A percentile compares a stretch with the other conserved stretches of the same genome.
Conservation (phyloP, 139 green algal species). For the Tetratostichococcus sp. region DNA sequence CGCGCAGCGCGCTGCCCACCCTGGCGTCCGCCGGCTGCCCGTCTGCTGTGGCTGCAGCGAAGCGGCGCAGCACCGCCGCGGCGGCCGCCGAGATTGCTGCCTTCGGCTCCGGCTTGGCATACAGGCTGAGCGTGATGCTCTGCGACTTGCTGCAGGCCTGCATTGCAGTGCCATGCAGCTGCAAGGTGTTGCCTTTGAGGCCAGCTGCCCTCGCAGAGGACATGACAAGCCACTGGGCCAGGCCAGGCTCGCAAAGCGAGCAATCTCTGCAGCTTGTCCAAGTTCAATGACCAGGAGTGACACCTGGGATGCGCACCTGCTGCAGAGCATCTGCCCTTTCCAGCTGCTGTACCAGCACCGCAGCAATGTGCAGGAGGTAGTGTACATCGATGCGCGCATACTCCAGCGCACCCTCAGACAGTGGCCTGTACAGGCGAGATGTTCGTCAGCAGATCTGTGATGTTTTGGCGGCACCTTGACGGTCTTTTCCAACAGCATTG, state of each 20-base stretch:
- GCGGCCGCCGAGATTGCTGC: conserved; percentile 7
- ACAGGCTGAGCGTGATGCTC: conserved; percentile 17
- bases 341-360: conserved; percentile 42
- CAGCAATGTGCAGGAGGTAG: conserved; percentile 66
- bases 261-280: too few species aligned
- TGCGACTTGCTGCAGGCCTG: conserved; percentile 27
- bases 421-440: conserved; percentile 55
- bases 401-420: conserved; percentile 42
- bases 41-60: not conserved
- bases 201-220: too few species aligned
- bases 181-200: too few species aligned
- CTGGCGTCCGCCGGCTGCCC: not conserved
- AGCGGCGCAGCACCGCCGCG: not conserved
- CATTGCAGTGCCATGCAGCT: not conserved
- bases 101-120: conserved; percentile 16
- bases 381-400: conserved; percentile 73
- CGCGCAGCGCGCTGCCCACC: conserved; percentile 4
- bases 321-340: not conserved
- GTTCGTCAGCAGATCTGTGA: too few species aligned
- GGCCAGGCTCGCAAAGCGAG: too few species aligned
- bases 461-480: too few species aligned
- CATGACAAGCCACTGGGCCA: too few species aligned
- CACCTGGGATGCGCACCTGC: not conserved
- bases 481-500: too few species aligned
- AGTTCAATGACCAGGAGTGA: too few species aligned